phyloP scores from a whole-genome alignment of 805 yeast species.

The Millerozyma miso region DNA sequence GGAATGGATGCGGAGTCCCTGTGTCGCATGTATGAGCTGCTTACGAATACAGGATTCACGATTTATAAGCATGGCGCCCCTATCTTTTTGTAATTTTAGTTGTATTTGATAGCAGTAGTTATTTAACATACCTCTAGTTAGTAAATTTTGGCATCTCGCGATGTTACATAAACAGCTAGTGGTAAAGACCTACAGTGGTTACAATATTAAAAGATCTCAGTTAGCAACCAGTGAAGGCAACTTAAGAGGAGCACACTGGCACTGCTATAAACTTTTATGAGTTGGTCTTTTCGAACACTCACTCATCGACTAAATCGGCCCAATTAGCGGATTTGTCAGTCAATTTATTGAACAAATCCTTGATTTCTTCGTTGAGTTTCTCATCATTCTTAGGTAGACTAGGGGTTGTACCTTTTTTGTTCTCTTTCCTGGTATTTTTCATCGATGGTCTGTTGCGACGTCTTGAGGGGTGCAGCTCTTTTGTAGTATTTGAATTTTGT shows the following conservation, averaged over 20 bases:
- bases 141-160: neutral
- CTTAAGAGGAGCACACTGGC: neutral
- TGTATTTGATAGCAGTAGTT: neutral
- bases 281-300: slow-evolving; percentile 2
- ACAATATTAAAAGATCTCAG: too few species aligned
- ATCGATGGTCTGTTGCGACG: slow-evolving; percentile 4
- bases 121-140: too few species aligned
- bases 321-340: slow-evolving; percentile 25
- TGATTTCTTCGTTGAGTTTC: slow-evolving; percentile 21
- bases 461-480: slow-evolving; percentile 1
- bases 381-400: slow-evolving; percentile 12
- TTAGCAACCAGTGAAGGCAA: too few species aligned
- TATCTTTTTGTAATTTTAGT: too few species aligned
- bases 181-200: too few species aligned
- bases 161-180: neutral
- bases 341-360: slow-evolving; percentile 24
- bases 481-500: slow-evolving; percentile 1
- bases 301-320: slow-evolving; percentile 29
- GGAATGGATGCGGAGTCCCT: neutral
- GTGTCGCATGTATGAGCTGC: neutral
- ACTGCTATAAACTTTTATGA: slow-evolving; percentile 3
- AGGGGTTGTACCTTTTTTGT: slow-evolving; percentile 4
- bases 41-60: neutral
- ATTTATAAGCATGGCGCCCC: neutral
- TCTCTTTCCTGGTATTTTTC: slow-evolving; percentile 5